Base-by-base conservation (phyloP, 2,329 filamentous ascomycete genomes). In the Calycina herbarum region DNA sequence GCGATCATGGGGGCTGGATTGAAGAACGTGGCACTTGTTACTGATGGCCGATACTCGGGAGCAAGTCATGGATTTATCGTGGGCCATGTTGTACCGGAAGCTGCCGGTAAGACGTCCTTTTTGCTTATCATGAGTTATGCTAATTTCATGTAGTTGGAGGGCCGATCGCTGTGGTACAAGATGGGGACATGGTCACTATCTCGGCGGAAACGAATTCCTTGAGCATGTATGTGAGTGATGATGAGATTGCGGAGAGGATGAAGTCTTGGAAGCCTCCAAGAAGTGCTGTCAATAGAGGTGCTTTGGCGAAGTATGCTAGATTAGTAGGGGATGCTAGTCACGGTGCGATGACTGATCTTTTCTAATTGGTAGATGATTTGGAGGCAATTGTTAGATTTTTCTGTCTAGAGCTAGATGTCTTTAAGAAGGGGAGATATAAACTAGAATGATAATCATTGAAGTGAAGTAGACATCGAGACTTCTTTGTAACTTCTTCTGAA, bases 51-150 rank as follows among this genome's bases (percentile, higher is more conserved):
- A 57, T 98, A 97, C 78, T 90, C 86, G 58, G 94, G 94, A 38
- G 94, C 93, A 1, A 91, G 86, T 63, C 94, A 97, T 77, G 93
- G 93, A 0, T 97, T 97, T 78, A 95, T 97, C 74, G 92, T 98
- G 17, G 94, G 94, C 0, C 94, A 97, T 74, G 92, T 97, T 15
- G 91, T 91, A 2, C 94, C 94, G 2, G 94, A 98, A 78, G 94
- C 94, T 0, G 92, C 91, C 1, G 69, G 70, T 72, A 45, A 61
- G 27, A 29, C 27, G 27, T 29, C 4, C 2, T 29, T 29, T 29
- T 29, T 29, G 27, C 4, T 29, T 29, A 29, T 29, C 27, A 4
- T 4, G 27, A 29, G 27, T 29, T 29, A 17, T 57, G 54, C 64
- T 69, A 42, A 69, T 57, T 27, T 38, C 15, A 20, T n/a, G 1